Evolutionary conservation across 345 rosid species (phyloP).

Genomic region (Trapa incisa): DNA sequence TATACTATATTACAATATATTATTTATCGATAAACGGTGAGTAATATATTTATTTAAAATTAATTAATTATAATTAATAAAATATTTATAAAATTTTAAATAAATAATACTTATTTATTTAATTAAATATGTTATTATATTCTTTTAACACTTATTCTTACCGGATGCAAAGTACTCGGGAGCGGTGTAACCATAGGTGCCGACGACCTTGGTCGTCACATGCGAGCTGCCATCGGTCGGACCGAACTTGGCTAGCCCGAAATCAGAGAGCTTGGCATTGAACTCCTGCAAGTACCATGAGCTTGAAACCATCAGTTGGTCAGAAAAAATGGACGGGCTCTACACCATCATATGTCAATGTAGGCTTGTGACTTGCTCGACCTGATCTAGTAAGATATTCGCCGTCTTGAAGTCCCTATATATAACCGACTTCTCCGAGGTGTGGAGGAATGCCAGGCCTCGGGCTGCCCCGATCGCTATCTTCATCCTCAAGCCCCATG

Average conservation of each 20-base stretch:
- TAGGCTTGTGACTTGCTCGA: constrained; percentile 6
- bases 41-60: no score
- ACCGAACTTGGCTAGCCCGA: constrained; percentile 69
- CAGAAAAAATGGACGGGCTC: not conserved
- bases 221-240: constrained; percentile 60
- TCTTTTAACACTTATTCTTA: constrained; percentile 5
- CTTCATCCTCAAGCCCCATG: constrained; percentile 52
- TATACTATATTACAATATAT: no score
- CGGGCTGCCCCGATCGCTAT: constrained; percentile 71
- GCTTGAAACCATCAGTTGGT: not conserved
- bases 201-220: constrained; percentile 57
- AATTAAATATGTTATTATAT: no score
- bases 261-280: constrained; percentile 72
- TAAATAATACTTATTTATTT: no score
- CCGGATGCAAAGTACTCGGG: constrained; percentile 81
- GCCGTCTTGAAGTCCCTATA: constrained; percentile 85
- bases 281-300: constrained; percentile 22
- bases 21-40: no score
- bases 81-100: no score
- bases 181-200: constrained; percentile 82
- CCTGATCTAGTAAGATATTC: constrained; percentile 69
- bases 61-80: no score
- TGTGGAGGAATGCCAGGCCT: constrained; percentile 64
- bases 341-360: not conserved
- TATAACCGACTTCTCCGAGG: constrained; percentile 67